Percentiles rank a stretch among this genome's conserved stretches.
These are phyloP conservation scores for Mortierella sp. DNA, from an alignment of 371 early-diverging fungal genomes.

Conservation along the genomic window DNA sequence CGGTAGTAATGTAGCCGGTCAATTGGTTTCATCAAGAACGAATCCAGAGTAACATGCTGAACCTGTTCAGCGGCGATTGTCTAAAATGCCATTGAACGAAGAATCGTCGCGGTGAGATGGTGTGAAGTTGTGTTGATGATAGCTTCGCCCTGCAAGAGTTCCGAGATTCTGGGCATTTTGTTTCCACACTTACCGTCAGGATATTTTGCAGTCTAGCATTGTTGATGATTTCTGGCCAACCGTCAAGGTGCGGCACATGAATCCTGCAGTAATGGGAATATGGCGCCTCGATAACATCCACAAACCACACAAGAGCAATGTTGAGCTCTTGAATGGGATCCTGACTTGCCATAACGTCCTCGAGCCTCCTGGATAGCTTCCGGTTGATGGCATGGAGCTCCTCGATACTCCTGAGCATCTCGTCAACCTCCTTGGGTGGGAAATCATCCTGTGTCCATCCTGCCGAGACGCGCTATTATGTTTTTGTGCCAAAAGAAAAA, in stretches of 20 bases:
- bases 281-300: constrained; percentile 48
- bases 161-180: not conserved
- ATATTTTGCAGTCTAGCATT: constrained; percentile 54
- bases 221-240: constrained; percentile 54
- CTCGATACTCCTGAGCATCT: constrained; percentile 48
- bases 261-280: constrained; percentile 56
- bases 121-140: not conserved
- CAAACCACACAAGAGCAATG: constrained; percentile 50
- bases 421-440: constrained; percentile 55
- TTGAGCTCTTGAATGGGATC: constrained; percentile 36
- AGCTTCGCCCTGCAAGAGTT: not conserved
- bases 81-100: constrained; percentile 14
- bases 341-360: constrained; percentile 32
- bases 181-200: constrained; percentile 40
- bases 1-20: constrained; percentile 57
- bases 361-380: constrained; percentile 45
- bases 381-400: constrained; percentile 54
- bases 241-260: constrained; percentile 55
- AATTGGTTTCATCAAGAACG: constrained; percentile 55
- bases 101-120: not conserved
- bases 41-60: constrained; percentile 54
- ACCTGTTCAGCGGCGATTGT: constrained; percentile 51
- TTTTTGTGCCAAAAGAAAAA: not conserved
- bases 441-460: constrained; percentile 56
- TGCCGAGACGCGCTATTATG: constrained; percentile 50